phyloP scores from a whole-genome alignment of 495 filamentous ascomycete genomes.

The Penicillium daleae region DNA sequence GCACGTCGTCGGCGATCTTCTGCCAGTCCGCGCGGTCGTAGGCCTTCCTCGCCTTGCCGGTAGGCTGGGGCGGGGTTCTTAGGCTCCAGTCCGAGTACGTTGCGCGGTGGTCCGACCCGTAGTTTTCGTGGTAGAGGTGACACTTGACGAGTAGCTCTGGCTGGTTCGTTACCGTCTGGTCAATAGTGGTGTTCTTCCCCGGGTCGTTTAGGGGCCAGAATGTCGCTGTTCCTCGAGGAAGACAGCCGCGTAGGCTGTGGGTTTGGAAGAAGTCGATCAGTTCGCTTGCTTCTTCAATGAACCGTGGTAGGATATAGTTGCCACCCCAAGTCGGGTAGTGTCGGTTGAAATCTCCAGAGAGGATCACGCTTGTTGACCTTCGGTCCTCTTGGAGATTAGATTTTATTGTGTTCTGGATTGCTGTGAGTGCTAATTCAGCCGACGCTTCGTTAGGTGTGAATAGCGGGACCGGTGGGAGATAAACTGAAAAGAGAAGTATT shows the following conservation, averaged over 20 bases:
- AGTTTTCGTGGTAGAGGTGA: slow-evolving; percentile 29
- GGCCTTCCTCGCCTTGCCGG: slow-evolving; percentile 18
- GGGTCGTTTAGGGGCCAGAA: slow-evolving; percentile 27
- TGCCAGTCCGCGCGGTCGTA: slow-evolving; percentile 30
- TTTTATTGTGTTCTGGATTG: neutral
- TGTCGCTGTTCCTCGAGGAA: slow-evolving; percentile 22
- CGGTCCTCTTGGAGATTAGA: neutral
- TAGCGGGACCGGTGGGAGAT: neutral
- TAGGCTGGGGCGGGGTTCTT: slow-evolving; percentile 7
- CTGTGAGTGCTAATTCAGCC: neutral
- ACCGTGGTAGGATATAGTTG: slow-evolving; percentile 15
- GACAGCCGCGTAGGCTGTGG: slow-evolving; percentile 19
- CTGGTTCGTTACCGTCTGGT: slow-evolving; percentile 22
- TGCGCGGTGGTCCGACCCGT: slow-evolving; percentile 24
- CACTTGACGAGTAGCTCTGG: slow-evolving; percentile 24
- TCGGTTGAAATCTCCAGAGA: slow-evolving; percentile 32
- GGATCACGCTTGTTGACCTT: neutral
- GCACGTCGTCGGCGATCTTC: slow-evolving; percentile 23
- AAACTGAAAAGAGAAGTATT: neutral
- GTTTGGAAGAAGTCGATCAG: slow-evolving; percentile 27
- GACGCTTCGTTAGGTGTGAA: neutral
- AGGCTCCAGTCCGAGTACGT: slow-evolving; percentile 32
- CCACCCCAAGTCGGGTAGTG: slow-evolving; percentile 28
- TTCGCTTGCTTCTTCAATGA: slow-evolving; percentile 27
- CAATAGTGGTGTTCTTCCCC: slow-evolving; percentile 23